Base-by-base conservation (phyloP, 768 basidiomycete genomes). In the Tylopilus rubrobrunneus region DNA sequence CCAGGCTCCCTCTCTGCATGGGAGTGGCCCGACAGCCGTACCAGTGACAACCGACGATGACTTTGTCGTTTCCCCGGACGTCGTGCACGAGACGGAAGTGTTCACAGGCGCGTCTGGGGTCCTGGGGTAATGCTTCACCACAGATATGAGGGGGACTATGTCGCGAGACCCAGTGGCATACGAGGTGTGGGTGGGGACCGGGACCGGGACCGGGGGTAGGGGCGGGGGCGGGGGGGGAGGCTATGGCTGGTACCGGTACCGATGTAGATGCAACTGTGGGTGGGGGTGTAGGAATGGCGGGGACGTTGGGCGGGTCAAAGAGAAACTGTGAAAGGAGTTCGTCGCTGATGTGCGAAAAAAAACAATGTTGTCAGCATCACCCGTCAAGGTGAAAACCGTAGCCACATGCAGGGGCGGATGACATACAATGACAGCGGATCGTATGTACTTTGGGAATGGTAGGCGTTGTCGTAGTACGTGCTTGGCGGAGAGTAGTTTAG, bases 1-100 rank as follows among this genome's bases (percentile, higher is more conserved):
- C 52, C 9, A 64, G 12, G 10, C 63, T 64, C 0, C 62, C 63
- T 7, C 60, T 57, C n/a, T 64, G 60, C 62, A 64, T 64, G 1
- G 54, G 63, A 1, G 53, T 48, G 7, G 60, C 60, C 2, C 23
- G 28, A 23, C 62, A 64, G 8, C 7, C 46, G 2, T 52, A 8
- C 62, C 62, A 64, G 1, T 19, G 33, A 14, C 62, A 64, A 5
- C 14, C 3, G 7, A 49, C 49, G 7, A 43, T 48, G 17, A 2
- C 60, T 27, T 51, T 64, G 25, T 64, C 62, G n/a, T 56, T 65
- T 0, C 62, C 62, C 3, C 62, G 53, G 27, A 64, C 8, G 14
- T 47, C n/a, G 19, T 64, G 62, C 4, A n/a, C 51, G 12, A 41
- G 17, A 3, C 62, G 60, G 45, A 65, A 51, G 39, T 64, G 62